phyloP scores from a whole-genome alignment of 805 yeast genomes.

The Barnettozyma sucrosica region DNA sequence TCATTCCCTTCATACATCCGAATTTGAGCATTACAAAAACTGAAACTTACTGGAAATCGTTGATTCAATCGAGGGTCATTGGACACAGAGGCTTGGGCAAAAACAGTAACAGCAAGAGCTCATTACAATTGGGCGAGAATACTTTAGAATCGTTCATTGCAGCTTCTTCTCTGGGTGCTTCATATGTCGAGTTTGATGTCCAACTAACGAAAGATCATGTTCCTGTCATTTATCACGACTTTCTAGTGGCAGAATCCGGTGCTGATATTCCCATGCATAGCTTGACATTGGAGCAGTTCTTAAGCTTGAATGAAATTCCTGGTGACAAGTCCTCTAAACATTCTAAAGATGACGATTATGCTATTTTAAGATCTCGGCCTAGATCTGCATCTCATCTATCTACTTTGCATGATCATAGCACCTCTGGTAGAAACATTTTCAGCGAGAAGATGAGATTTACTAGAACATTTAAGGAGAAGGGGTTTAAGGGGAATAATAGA shows the following conservation, averaged over 20 bases:
- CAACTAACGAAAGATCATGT: conserved; percentile 86
- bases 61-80: conserved; percentile 83
- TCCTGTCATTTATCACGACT: conserved; percentile 94
- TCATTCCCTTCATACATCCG: conserved; percentile 68
- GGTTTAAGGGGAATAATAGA: conserved; percentile 88
- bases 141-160: conserved; percentile 93
- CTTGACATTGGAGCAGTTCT: conserved; percentile 82
- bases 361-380: conserved; percentile 20
- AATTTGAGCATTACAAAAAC: conserved; percentile 58
- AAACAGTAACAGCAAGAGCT: conserved; percentile 62
- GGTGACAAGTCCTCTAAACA: conserved; percentile 3
- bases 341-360: conserved; percentile 26
- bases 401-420: background rate
- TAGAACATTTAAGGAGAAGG: conserved; percentile 79
- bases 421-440: conserved; percentile 5
- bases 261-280: conserved; percentile 95
- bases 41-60: conserved; percentile 86
- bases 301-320: conserved; percentile 40
- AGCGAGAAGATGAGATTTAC: conserved; percentile 72
- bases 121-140: conserved; percentile 91
- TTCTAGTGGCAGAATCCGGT: conserved; percentile 90
- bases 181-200: conserved; percentile 95
- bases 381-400: conserved; percentile 20
- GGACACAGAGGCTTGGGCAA: conserved; percentile 96
- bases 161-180: conserved; percentile 93